Evolutionary conservation across 2,329 filamentous ascomycete genomes (phyloP), one percentile per base, ranked within the genome.

Genomic region (Calonectria pseudoreteaudii): DNA sequence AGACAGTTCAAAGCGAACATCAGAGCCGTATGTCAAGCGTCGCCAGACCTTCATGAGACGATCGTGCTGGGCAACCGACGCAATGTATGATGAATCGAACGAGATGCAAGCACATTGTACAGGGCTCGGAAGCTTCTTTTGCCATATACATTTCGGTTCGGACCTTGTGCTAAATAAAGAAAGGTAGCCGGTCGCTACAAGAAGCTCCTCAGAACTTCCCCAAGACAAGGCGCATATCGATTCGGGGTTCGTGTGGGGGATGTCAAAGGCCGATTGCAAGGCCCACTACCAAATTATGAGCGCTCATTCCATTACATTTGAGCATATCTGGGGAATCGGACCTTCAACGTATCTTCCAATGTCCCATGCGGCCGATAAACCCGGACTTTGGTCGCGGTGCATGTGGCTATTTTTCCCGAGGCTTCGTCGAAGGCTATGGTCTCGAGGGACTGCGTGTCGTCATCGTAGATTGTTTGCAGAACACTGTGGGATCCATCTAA

Each of bases 21-120:
- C 93, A 0, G 92, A 90, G 18, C 95, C 95, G 82, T 96, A 98
- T 11, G 94, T 94, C 30, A 98, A 87, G 68, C 96, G 91, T 76
- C 95, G 92, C 97, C 97, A 99, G 79, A 98, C 91, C 85, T 99
- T 98, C 77, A 98, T 92, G 26, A 98, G 86, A 66, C 93, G 90
- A 83, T 98, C 97, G 81, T 94, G 91, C 65, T 89, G 87, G 52
- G 95, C 94, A 16, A 94, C 91, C 1, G 94, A 96, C 23, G 95
- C 96, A 68, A 98, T 95, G 74, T 98, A 92, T 26, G 93, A 93
- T 16, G 95, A 96, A 83, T 98, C 96, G 76, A 95, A 95, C 1
- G 96, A 98, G 78, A 98, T 92, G 11, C 90, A 88, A 3, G 95
- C 95, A 71, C 93, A 91, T 81, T 94, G 94, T 47, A 91, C 91